phyloP scores from a whole-genome alignment of 1,284 basidiomycete species.

The Fomitopsis betulina region DNA sequence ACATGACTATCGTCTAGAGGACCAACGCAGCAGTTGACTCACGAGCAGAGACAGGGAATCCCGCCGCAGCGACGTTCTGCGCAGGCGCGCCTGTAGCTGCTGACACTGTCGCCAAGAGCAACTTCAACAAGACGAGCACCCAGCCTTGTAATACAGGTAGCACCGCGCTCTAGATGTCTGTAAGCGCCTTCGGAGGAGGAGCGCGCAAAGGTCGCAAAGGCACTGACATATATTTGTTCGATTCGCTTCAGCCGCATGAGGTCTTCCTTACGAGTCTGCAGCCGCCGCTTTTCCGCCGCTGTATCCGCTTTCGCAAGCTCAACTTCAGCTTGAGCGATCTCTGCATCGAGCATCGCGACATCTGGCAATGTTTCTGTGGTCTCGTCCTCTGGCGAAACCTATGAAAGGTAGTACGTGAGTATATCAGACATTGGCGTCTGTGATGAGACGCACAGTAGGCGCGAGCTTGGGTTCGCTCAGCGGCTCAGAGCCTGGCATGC shows the following conservation, averaged over 20 bases:
- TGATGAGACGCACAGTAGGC: constrained; percentile 31
- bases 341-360: constrained; percentile 64
- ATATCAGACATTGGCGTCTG: background rate
- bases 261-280: constrained; percentile 70
- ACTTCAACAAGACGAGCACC: constrained; percentile 87
- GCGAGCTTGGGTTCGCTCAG: constrained; percentile 26
- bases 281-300: constrained; percentile 52
- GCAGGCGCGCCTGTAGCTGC: constrained; percentile 60
- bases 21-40: constrained; percentile 24
- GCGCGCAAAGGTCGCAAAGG: background rate
- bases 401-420: background rate
- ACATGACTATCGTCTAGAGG: constrained; percentile 4
- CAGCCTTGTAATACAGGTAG: constrained; percentile 82
- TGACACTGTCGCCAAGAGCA: constrained; percentile 85
- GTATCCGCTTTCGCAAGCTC: constrained; percentile 53
- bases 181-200: background rate
- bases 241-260: constrained; percentile 82
- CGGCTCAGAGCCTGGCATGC: constrained; percentile 63
- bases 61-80: constrained; percentile 56
- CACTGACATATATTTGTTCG: constrained; percentile 85
- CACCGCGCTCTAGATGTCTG: constrained; percentile 54
- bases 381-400: constrained; percentile 47
- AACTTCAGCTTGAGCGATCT: constrained; percentile 63
- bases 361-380: constrained; percentile 60
- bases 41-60: constrained; percentile 71